Percentiles rank a stretch among this genome's conserved stretches.
These are phyloP conservation scores for Keithomyces neogunnii DNA, from an alignment of 2,329 filamentous ascomycete genomes.

Conservation along the genomic window DNA sequence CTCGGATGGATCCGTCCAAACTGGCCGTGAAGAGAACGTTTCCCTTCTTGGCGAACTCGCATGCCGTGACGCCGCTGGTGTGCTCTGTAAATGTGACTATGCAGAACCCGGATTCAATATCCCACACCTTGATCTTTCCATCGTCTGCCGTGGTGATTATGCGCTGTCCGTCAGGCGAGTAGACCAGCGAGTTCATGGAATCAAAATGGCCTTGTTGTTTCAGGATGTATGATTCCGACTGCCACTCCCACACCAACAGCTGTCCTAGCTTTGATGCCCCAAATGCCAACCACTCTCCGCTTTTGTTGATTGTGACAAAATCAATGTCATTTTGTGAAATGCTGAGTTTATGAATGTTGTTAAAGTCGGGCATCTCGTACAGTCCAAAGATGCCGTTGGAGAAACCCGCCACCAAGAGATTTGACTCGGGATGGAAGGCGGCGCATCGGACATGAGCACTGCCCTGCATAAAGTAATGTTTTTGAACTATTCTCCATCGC, in stretches of 20 bases:
- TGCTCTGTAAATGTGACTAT: slow-evolving; percentile 98
- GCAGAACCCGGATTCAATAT: slow-evolving; percentile 92
- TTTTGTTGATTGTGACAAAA: slow-evolving; percentile 86
- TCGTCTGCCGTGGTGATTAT: slow-evolving; percentile 94
- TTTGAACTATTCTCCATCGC: slow-evolving; percentile 85
- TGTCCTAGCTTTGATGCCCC: slow-evolving; percentile 93
- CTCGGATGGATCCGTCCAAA: slow-evolving; percentile 85
- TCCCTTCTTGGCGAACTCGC: slow-evolving; percentile 89
- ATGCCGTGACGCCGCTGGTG: slow-evolving; percentile 85
- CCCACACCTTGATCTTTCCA: slow-evolving; percentile 98
- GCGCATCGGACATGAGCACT: slow-evolving; percentile 81
- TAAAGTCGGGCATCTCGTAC: slow-evolving; percentile 94
- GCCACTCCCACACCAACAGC: slow-evolving; percentile 98
- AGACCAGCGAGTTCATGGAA: slow-evolving; percentile 85
- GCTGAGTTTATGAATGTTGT: slow-evolving; percentile 83
- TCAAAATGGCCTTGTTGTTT: slow-evolving; percentile 98
- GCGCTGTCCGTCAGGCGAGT: slow-evolving; percentile 86
- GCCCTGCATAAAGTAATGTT: slow-evolving; percentile 90
- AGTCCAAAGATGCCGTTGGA: slow-evolving; percentile 90
- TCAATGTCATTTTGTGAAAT: slow-evolving; percentile 97
- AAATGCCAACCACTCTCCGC: slow-evolving; percentile 94
- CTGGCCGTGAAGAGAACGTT: slow-evolving; percentile 95
- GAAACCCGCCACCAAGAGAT: slow-evolving; percentile 93
- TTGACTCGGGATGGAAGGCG: slow-evolving; percentile 78
- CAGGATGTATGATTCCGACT: slow-evolving; percentile 96